Conservation (phyloP, 306 rosid species). For the Glycine tomentella region DNA sequence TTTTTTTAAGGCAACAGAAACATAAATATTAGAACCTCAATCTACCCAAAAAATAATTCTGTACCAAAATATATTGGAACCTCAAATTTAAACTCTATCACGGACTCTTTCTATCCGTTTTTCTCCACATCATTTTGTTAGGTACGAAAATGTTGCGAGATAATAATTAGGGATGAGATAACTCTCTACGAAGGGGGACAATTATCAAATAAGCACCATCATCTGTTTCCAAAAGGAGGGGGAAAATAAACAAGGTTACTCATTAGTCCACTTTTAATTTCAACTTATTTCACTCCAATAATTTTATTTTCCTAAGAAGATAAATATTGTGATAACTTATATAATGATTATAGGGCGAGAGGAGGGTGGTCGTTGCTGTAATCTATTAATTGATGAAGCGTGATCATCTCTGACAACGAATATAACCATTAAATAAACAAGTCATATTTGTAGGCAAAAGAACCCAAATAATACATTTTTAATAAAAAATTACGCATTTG, state of each 20-base stretch:
- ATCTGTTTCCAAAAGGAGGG: conserved; percentile 18
- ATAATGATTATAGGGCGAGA: conserved; percentile 16
- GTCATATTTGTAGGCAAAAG: no score
- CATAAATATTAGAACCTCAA: no score
- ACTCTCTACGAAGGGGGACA: not conserved
- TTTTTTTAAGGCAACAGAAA: no score
- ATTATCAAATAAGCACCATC: conserved; percentile 14
- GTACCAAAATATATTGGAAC: not conserved
- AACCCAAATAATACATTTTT: no score
- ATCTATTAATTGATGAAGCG: conserved; percentile 35
- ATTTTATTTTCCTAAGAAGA: not conserved
- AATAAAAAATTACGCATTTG: no score
- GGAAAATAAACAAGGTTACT: not conserved
- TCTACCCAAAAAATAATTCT: no score
- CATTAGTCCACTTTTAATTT: not conserved
- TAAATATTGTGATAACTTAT: conserved; percentile 11
- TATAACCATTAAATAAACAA: conserved; percentile 13
- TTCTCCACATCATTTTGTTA: not conserved
- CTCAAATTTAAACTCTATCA: not conserved
- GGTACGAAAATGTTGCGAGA: conserved; percentile 7
- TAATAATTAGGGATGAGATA: conserved; percentile 23
- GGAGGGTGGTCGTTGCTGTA: conserved; percentile 37
- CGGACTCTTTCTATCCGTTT: not conserved
- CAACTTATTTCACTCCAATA: not conserved
- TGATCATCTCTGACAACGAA: conserved; percentile 38